Evolutionary conservation across 306 rosid species (phyloP).

Genomic region (Pyrus betulifolia): DNA sequence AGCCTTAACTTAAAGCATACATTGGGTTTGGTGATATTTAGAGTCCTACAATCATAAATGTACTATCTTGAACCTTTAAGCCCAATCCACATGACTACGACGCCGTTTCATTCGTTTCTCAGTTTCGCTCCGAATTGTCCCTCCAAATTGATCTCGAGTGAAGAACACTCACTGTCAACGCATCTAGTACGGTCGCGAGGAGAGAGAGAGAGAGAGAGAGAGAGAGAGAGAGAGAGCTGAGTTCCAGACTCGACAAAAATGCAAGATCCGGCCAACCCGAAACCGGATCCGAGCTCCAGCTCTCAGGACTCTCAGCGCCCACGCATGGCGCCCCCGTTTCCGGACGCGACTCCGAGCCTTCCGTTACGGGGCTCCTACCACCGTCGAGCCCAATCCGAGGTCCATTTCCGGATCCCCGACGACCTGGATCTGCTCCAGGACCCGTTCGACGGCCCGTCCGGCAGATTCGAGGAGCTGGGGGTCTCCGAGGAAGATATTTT

Average conservation of each 20-base stretch:
- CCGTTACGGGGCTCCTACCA: conserved; percentile 41
- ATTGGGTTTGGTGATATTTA: not conserved
- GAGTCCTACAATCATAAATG: not conserved
- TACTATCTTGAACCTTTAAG: not conserved
- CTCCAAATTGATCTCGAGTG: not conserved
- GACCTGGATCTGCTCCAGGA: conserved; percentile 74
- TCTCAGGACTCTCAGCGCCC: conserved; percentile 5
- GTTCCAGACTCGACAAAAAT: conserved; percentile 3
- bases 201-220: not conserved
- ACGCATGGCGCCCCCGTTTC: conserved; percentile 26
- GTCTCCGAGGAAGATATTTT: conserved; percentile 54
- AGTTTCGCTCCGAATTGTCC: not conserved
- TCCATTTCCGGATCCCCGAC: conserved; percentile 71
- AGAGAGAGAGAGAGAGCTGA: not conserved
- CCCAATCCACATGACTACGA: not conserved
- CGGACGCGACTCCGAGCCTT: conserved; percentile 9
- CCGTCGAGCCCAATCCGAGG: conserved; percentile 95
- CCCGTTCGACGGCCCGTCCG: conserved; percentile 56
- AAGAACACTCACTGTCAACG: not conserved
- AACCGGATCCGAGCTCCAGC: conserved; percentile 14
- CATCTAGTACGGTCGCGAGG: conserved; percentile 9
- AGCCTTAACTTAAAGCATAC: not conserved
- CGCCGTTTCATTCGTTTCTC: not conserved
- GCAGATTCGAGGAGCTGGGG: conserved; percentile 48
- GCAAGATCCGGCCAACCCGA: conserved; percentile 29